These are phyloP conservation scores for Leccinum aurantiacum DNA, from an alignment of 768 basidiomycete genomes.

Conservation along the genomic window DNA sequence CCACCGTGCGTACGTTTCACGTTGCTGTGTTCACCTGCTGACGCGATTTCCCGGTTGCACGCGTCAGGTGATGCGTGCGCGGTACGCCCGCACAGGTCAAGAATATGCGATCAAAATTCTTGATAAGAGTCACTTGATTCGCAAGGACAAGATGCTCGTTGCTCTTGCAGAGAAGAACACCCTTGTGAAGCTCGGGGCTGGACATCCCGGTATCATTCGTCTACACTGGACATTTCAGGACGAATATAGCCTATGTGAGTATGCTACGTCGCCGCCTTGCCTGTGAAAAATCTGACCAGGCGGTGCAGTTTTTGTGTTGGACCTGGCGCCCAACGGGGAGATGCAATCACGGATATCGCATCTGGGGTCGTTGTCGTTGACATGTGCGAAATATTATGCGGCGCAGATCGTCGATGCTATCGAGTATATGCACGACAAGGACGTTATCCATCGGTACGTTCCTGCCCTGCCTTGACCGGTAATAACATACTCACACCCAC, in stretches of 20 bases:
- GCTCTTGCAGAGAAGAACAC: conserved; percentile 82
- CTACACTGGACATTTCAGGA: conserved; percentile 88
- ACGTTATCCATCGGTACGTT: conserved; percentile 79
- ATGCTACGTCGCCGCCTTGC: not conserved
- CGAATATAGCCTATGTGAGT: conserved; percentile 78
- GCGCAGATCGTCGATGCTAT: conserved; percentile 90
- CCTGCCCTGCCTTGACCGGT: not conserved
- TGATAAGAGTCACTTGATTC: conserved; percentile 79
- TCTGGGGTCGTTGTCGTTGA: conserved; percentile 82
- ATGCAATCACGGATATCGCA: conserved; percentile 69
- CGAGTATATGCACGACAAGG: conserved; percentile 86
- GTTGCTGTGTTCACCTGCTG: conserved; percentile 9
- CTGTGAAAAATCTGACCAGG: conserved; percentile 6
- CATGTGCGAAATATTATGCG: conserved; percentile 78
- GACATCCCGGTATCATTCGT: conserved; percentile 80
- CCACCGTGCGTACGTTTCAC: conserved; percentile 56
- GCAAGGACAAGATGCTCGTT: conserved; percentile 74
- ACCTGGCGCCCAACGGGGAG: conserved; percentile 75
- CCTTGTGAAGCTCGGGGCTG: conserved; percentile 58
- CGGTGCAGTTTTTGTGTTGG: conserved; percentile 70
- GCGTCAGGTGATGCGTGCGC: conserved; percentile 58
- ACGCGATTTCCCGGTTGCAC: conserved; percentile 4
- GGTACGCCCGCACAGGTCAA: conserved; percentile 53
- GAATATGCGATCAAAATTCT: conserved; percentile 78
- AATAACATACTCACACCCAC: conserved; percentile 15